Conservation (phyloP, 208 protist genomes). For the Wallacemonas rigidus region DNA sequence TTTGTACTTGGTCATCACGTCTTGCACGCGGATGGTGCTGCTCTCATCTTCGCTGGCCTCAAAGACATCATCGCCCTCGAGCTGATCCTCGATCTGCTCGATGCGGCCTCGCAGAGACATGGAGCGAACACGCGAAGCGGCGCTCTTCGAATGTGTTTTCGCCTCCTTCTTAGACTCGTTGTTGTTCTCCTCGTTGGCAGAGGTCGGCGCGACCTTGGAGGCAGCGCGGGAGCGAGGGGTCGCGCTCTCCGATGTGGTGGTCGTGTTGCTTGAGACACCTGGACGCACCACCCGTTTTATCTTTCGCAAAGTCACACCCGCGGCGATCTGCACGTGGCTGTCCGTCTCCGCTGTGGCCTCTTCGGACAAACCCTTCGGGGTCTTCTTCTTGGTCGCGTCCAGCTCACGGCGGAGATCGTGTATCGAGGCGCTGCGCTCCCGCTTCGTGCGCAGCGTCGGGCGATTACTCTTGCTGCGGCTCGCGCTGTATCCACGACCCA, state of each 20-base stretch:
- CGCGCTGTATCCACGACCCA: conserved; percentile 84
- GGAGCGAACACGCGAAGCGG: conserved; percentile 13
- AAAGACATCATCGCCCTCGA: conserved; percentile 45
- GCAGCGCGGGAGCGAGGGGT: conserved; percentile 7
- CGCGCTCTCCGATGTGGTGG: background rate
- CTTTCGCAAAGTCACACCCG: conserved; percentile 23
- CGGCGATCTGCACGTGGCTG: background rate
- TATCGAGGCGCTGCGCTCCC: conserved; percentile 56
- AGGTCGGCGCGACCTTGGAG: background rate
- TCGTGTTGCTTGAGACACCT: conserved; percentile 17
- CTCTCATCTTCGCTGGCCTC: conserved; percentile 71
- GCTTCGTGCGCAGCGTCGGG: conserved; percentile 74
- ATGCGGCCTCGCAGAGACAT: conserved; percentile 58
- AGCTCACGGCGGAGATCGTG: conserved; percentile 39
- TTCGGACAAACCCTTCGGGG: background rate
- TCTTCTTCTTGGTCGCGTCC: conserved; percentile 7
- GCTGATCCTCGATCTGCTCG: conserved; percentile 50
- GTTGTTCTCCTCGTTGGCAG: conserved; percentile 11
- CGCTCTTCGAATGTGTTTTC: background rate
- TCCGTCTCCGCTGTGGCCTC: background rate
- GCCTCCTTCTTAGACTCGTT: background rate
- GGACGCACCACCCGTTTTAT: conserved; percentile 24
- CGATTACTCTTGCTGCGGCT: conserved; percentile 78
- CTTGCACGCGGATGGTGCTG: conserved; percentile 76
- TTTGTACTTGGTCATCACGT: conserved; percentile 97